Conservation (phyloP, 768 basidiomycete species). For the Leccinum subgranulosum region DNA sequence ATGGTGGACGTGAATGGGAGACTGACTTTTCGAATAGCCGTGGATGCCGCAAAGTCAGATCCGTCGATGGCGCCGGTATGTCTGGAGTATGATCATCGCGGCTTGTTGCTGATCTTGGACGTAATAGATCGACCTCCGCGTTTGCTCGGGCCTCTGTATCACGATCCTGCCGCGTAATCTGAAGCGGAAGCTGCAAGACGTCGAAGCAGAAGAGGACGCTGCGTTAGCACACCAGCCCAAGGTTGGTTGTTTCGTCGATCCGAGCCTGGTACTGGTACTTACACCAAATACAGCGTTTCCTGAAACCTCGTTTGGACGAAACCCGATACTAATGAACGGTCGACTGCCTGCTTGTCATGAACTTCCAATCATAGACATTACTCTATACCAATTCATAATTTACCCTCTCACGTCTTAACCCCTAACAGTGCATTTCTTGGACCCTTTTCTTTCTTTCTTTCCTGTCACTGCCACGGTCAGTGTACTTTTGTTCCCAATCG, state of each 20-base stretch:
- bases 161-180: slow-evolving; percentile 17
- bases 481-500: background rate
- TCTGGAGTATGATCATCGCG: background rate
- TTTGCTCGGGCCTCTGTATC: slow-evolving; percentile 24
- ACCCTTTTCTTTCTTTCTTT: background rate
- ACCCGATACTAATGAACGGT: slow-evolving; percentile 4
- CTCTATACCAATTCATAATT: slow-evolving; percentile 7
- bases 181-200: slow-evolving; percentile 25
- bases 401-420: background rate
- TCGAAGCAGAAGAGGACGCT: slow-evolving; percentile 1
- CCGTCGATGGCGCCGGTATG: slow-evolving; percentile 19
- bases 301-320: slow-evolving; percentile 17
- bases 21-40: slow-evolving; percentile 7
- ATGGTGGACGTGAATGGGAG: background rate
- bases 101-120: background rate
- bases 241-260: slow-evolving; percentile 1
- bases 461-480: slow-evolving; percentile 1
- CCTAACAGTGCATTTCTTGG: background rate
- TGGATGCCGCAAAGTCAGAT: background rate
- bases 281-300: slow-evolving; percentile 9
- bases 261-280: background rate
- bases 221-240: slow-evolving; percentile 14
- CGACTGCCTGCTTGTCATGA: background rate
- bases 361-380: background rate
- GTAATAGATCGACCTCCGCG: slow-evolving; percentile 2